Evolutionary conservation across 139 green algal species (phyloP).

Genomic region (Trebouxia sp.): DNA sequence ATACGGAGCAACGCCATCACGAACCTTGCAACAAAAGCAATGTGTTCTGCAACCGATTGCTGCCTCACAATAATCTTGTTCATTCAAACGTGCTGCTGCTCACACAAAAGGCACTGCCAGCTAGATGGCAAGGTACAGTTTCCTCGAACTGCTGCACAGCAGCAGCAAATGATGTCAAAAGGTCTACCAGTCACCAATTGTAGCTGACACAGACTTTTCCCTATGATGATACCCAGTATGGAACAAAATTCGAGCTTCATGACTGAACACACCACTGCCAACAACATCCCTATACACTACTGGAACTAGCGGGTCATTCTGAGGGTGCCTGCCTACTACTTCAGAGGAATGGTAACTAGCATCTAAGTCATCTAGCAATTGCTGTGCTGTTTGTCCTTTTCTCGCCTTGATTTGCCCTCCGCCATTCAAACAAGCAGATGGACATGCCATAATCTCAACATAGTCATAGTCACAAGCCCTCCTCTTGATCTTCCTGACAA

Average conservation of each 20-base stretch:
- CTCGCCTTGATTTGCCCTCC: constrained; percentile 84
- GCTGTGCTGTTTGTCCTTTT: constrained; percentile 50
- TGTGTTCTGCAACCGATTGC: too few relatives aligned
- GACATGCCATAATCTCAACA: constrained; percentile 98
- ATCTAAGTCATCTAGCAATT: constrained; percentile 68
- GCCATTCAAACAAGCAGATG: constrained; percentile 90
- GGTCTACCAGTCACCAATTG: constrained; percentile 58
- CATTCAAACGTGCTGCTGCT: too few relatives aligned
- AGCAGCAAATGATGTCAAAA: too few relatives aligned
- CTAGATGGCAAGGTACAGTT: neutral
- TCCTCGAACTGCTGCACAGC: too few relatives aligned
- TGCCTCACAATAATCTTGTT: too few relatives aligned
- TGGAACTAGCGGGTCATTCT: constrained; percentile 35
- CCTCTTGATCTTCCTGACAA: constrained; percentile 88
- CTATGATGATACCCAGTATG: constrained; percentile 79
- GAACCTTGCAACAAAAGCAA: too few relatives aligned
- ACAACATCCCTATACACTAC: constrained; percentile 61
- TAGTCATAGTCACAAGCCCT: constrained; percentile 84
- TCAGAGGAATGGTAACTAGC: constrained; percentile 55
- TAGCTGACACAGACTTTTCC: constrained; percentile 55
- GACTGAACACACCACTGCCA: constrained; percentile 24
- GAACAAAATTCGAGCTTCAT: constrained; percentile 53
- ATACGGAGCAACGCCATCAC: too few relatives aligned
- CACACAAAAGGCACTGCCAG: neutral
- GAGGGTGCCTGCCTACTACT: constrained; percentile 24